These are phyloP conservation scores for Fusarium veterinarium DNA, from an alignment of 2,329 filamentous ascomycete genomes.

Conservation along the genomic window DNA sequence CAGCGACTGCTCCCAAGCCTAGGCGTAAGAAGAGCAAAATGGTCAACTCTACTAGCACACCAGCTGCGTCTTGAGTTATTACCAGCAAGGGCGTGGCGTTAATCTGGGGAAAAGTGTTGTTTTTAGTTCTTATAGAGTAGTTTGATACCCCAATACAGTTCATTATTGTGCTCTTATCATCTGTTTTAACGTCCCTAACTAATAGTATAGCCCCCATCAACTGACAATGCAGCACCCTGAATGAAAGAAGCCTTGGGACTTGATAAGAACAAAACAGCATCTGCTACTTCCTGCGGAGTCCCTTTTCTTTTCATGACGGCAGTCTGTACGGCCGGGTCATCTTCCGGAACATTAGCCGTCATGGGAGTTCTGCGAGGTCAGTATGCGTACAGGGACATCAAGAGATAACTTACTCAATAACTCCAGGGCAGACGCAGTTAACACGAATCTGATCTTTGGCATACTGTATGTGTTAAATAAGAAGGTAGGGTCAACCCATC, in stretches of 20 bases:
- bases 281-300: constrained; percentile 59
- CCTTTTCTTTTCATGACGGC: constrained; percentile 55
- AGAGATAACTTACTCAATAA: constrained; percentile 51
- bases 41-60: constrained; percentile 49
- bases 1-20: constrained; percentile 55
- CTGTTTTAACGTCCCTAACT: neutral
- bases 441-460: constrained; percentile 57
- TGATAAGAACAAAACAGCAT: constrained; percentile 58
- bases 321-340: constrained; percentile 48
- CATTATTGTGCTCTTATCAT: neutral
- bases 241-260: constrained; percentile 59
- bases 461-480: constrained; percentile 47
- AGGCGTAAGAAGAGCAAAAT: constrained; percentile 63
- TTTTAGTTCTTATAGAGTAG: constrained; percentile 12
- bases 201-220: constrained; percentile 59
- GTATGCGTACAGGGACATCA: neutral
- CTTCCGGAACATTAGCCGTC: constrained; percentile 53
- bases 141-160: constrained; percentile 44
- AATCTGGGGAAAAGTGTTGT: neutral
- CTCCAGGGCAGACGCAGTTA: constrained; percentile 59
- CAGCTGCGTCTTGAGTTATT: constrained; percentile 44
- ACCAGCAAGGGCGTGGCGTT: constrained; percentile 10
- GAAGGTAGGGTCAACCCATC: fast-evolving
- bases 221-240: constrained; percentile 56
- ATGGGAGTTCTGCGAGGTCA: constrained; percentile 53